Evolutionary conservation across 208 protist genomes (phyloP), one percentile per base, ranked within the genome.

Genomic region (Acanthamoeba sp.): DNA sequence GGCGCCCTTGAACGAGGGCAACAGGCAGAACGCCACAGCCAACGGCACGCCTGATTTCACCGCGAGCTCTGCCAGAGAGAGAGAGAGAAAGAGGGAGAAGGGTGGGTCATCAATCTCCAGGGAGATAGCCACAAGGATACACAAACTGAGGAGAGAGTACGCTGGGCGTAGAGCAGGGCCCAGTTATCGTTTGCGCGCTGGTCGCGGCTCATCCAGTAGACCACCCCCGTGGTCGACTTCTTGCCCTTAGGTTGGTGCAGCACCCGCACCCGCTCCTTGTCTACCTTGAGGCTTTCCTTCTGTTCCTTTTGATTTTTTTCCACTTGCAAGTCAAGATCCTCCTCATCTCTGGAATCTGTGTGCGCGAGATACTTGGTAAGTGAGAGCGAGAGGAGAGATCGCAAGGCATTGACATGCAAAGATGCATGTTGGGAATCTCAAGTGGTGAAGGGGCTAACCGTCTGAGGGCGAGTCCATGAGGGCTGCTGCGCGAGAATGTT

Each of bases 151-250:
- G 84, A 9, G 50, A n/a, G 48, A 66, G 57, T 93, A 80, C 64
- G 32, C 32, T 93, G 48, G 12, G 87, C 87, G 55, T 78, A 73
- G 42, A 93, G 64, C 20, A 93, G 59, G 10, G 87, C 87, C 87
- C 87, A 93, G 64, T 93, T 93, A 29, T 93, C 87, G n/a, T 88
- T 27, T 7, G 50, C 80, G 22, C 80, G 80, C 34, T 88, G 80
- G 50, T 88, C 80, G 40, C 80, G 40, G n/a, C 80, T 88, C 80
- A 88, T 88, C 80, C 80, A 88, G 80, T 88, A 88, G 45, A 88
- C 38, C 40, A 88, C 80, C 0, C 80, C 80, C 0, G 80, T 59
- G 9, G 80, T 16, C 16, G 16, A 20, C 27, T 50, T 55, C 24
- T 50, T 59, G n/a, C 80, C 80, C 12, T 88, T 50, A 5, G 76